phyloP scores from a whole-genome alignment of 2,329 filamentous ascomycete genomes.

The Aplosporella prunicola region DNA sequence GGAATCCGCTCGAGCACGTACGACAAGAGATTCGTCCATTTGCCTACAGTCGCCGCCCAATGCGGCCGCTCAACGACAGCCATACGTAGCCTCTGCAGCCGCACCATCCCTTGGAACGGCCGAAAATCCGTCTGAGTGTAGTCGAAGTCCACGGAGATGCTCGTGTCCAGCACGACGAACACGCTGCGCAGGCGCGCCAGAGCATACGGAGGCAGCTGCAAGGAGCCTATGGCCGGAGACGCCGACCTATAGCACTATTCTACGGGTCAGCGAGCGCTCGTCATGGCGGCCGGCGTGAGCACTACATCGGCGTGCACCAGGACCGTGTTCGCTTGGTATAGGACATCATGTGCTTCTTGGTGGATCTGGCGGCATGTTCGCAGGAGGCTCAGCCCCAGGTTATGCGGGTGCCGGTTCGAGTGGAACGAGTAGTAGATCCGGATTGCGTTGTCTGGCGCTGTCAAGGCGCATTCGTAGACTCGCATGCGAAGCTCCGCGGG shows the following conservation, averaged over 20 bases:
- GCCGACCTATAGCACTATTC: neutral
- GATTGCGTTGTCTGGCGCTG: conserved; percentile 13
- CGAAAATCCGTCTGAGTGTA: conserved; percentile 1
- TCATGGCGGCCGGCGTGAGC: neutral
- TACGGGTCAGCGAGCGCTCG: neutral
- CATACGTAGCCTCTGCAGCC: conserved; percentile 1
- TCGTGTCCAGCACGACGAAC: conserved; percentile 6
- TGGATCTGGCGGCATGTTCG: conserved; percentile 24
- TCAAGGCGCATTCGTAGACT: conserved; percentile 33
- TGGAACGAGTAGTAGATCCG: conserved; percentile 8
- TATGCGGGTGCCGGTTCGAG: neutral
- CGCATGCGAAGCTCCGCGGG: conserved; percentile 37
- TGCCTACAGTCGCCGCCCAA: no score
- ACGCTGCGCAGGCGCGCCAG: neutral
- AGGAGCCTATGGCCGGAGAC: conserved; percentile 2
- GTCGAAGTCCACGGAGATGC: neutral
- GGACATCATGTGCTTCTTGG: conserved; percentile 34
- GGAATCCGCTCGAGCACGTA: conserved; percentile 8
- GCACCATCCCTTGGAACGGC: conserved; percentile 3
- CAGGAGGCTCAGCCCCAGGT: conserved; percentile 1
- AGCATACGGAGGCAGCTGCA: neutral
- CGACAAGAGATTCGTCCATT: neutral
- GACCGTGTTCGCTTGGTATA: conserved; percentile 37
- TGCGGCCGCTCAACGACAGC: neutral
- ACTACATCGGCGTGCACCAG: conserved; percentile 12